These are phyloP conservation scores for Myxozyma neotropica DNA, from an alignment of 805 yeast genomes.

Conservation along the genomic window DNA sequence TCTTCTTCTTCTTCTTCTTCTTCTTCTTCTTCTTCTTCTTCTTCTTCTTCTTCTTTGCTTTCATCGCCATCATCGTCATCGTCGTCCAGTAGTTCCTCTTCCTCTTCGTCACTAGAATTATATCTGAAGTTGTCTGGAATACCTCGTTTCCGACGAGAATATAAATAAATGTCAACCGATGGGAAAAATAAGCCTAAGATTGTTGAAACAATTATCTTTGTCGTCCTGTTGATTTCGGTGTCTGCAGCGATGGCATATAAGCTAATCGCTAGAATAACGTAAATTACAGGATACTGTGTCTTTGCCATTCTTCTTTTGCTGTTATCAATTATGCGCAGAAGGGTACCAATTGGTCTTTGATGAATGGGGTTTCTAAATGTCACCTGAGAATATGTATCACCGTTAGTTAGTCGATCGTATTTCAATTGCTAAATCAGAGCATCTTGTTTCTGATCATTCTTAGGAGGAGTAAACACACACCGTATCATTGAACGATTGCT, in stretches of 20 bases:
- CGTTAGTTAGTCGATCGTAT: too few relatives aligned
- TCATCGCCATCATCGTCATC: conserved; percentile 4
- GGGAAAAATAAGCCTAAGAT: conserved; percentile 16
- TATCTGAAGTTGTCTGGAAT: conserved; percentile 21
- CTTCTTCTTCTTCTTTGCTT: not conserved
- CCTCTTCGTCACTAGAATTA: conserved; percentile 16
- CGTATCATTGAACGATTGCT: too few relatives aligned
- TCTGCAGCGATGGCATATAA: conserved; percentile 16
- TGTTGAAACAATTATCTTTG: conserved; percentile 10
- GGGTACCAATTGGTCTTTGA: too few relatives aligned
- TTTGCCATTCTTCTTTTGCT: conserved; percentile 3
- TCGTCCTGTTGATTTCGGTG: conserved; percentile 1
- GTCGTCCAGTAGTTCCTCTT: conserved; percentile 1
- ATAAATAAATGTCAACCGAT: conserved; percentile 19
- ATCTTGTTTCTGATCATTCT: too few relatives aligned
- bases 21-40: not conserved
- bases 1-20: too few relatives aligned
- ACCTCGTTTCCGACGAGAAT: conserved; percentile 18
- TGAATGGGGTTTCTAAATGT: too few relatives aligned
- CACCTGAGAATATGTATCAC: too few relatives aligned
- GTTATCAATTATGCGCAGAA: too few relatives aligned
- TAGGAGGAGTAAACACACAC: too few relatives aligned
- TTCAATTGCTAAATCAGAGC: too few relatives aligned
- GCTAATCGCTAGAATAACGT: conserved; percentile 11
- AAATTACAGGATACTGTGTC: conserved; percentile 19